Evolutionary conservation across 1,139 yeast species (phyloP).

Genomic region (Dujonia santamariae): DNA sequence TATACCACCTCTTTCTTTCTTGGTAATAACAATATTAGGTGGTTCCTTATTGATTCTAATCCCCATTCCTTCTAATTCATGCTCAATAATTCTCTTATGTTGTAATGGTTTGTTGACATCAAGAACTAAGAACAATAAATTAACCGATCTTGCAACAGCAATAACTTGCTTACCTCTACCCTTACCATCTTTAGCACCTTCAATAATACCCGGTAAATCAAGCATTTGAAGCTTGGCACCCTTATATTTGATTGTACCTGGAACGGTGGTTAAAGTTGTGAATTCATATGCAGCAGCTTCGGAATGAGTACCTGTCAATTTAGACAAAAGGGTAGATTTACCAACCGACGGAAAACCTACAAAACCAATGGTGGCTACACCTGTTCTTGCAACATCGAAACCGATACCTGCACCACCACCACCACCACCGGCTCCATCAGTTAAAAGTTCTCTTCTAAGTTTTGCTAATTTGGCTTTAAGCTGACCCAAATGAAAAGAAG

Average conservation of each 20-base stretch:
- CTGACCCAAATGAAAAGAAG: conserved; percentile 95
- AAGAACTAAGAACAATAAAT: conserved; percentile 83
- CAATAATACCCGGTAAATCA: conserved; percentile 97
- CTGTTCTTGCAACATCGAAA: conserved; percentile 96
- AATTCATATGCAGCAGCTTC: conserved; percentile 98
- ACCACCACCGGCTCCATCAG: conserved; percentile 67
- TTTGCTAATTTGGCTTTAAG: conserved; percentile 95
- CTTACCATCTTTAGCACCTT: conserved; percentile 98
- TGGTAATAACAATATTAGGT: conserved; percentile 86
- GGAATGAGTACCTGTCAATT: conserved; percentile 91
- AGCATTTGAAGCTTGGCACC: conserved; percentile 98
- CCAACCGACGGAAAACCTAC: conserved; percentile 99
- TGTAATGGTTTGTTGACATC: conserved; percentile 96
- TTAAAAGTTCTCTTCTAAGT: conserved; percentile 83
- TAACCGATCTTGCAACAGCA: conserved; percentile 97
- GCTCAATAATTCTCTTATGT: conserved; percentile 89
- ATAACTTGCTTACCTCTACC: conserved; percentile 99
- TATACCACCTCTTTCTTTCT: conserved; percentile 94
- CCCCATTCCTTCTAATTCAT: conserved; percentile 96
- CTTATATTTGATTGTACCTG: conserved; percentile 91
- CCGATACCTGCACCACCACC: conserved; percentile 94
- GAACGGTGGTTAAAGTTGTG: conserved; percentile 95
- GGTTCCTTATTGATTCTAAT: conserved; percentile 88
- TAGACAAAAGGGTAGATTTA: conserved; percentile 79
- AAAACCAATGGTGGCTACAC: conserved; percentile 95